A percentile compares a stretch with the other conserved stretches of the same genome.
Evolutionary conservation across 306 rosid genomes (phyloP).

Genomic region (apple (Malus domestica)): ASM211411v1 NC_041797.1:4137501-4138000

Average conservation of each 20-base stretch:
- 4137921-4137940: constrained; percentile 76
- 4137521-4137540: not conserved
- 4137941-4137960: constrained; percentile 64
- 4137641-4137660: constrained; percentile 60
- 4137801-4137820: constrained; percentile 64
- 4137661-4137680: constrained; percentile 61
- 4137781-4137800: constrained; percentile 64
- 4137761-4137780: constrained; percentile 41
- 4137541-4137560: not conserved
- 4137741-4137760: constrained; percentile 59
- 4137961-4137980: constrained; percentile 72
- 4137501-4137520: not conserved
- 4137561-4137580: not conserved
- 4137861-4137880: constrained; percentile 33
- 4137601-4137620: constrained; percentile 71
- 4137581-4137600: constrained; percentile 2
- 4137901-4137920: constrained; percentile 51
- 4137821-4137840: constrained; percentile 62
- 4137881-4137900: constrained; percentile 52
- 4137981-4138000: constrained; percentile 65
- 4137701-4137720: constrained; percentile 62
- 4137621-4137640: constrained; percentile 44
- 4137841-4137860: constrained; percentile 53
- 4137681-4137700: constrained; percentile 80
- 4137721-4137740: constrained; percentile 53